phyloP scores from a whole-genome alignment of 148 eudicot species.

The Cornus suecica region DNA sequence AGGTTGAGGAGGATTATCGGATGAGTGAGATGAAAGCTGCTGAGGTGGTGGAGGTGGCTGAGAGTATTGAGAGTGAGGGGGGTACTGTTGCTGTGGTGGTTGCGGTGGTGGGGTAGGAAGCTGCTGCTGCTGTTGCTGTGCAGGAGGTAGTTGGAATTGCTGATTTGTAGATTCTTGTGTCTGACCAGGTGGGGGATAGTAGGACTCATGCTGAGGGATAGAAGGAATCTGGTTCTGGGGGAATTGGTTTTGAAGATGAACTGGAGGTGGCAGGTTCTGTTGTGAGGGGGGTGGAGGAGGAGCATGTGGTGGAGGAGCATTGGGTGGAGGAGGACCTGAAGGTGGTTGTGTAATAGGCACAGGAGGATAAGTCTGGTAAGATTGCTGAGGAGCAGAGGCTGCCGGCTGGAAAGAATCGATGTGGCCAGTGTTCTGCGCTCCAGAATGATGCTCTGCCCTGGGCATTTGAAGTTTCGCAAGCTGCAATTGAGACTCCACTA shows the following conservation, averaged over 20 bases:
- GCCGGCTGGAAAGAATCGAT: slow-evolving; percentile 36
- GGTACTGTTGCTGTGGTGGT: slow-evolving; percentile 44
- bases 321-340: slow-evolving; percentile 26
- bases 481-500: slow-evolving; percentile 64
- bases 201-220: slow-evolving; percentile 51
- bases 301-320: slow-evolving; percentile 16
- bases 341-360: slow-evolving; percentile 33
- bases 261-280: slow-evolving; percentile 36
- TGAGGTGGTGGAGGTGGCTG: slow-evolving; percentile 52
- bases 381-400: slow-evolving; percentile 41
- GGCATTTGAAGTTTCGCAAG: slow-evolving; percentile 57
- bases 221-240: slow-evolving; percentile 41
- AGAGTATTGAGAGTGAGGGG: slow-evolving; percentile 37
- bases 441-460: slow-evolving; percentile 42
- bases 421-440: slow-evolving; percentile 27
- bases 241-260: slow-evolving; percentile 45
- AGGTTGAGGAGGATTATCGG: slow-evolving; percentile 29
- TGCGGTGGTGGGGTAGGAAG: slow-evolving; percentile 26
- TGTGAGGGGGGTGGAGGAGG: slow-evolving; percentile 44
- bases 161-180: slow-evolving; percentile 43
- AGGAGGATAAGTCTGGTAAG: slow-evolving; percentile 49
- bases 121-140: slow-evolving; percentile 44
- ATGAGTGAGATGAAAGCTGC: slow-evolving; percentile 40
- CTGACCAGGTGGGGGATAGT: slow-evolving; percentile 47
- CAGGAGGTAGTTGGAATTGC: slow-evolving; percentile 61